Base-by-base conservation (phyloP, 2,329 filamentous ascomycete genomes). In the Pseudopyrenochaeta lycopersici region DNA sequence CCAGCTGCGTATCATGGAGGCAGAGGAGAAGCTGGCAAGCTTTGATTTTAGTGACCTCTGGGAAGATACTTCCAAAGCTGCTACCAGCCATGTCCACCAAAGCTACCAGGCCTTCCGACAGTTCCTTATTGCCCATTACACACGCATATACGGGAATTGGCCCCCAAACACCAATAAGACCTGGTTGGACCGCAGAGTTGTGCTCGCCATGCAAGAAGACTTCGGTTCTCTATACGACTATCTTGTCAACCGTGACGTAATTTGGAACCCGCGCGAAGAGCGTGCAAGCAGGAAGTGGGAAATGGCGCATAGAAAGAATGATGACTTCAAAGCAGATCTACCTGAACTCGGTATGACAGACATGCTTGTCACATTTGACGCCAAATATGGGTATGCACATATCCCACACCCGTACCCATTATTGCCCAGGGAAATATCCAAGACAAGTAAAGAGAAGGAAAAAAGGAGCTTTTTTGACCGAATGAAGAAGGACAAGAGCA, bases 161-260 rank as follows among this genome's bases (percentile, higher is more conserved):
- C 88, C 88, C 3, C 85, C 85, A 1, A 72, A 67, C 1, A 63
- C 60, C 12, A 60, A 71, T 20, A 62, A 71, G 32, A 63, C 42
- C 46, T 90, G 88, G 88, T 77, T 90, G 11, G 88, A 83, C 4
- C 80, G 88, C 35, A 81, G 79, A 2, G 70, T 89, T 15, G 81
- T 81, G 1, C 79, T 82, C 41, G 78, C 78, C 2, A 70, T 91
- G n/a, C 86, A 89, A 59, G 79, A 78, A 29, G 88, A 90, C 60
- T 90, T 91, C 63, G 85, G 86, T 2, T 84, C 85, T 0, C 76
- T 91, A 1, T 91, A 91, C 63, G 88, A 90, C 64, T 90, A 89
- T 57, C 77, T 90, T 1, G 88, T 91, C 14, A 84, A 90, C 69
- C 82, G 86, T 4, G 85, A 89, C 41, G 82, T 90, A 4, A 70